Base-by-base conservation (phyloP, 495 filamentous ascomycete genomes). In the Antarctomyces pellizariae region DNA sequence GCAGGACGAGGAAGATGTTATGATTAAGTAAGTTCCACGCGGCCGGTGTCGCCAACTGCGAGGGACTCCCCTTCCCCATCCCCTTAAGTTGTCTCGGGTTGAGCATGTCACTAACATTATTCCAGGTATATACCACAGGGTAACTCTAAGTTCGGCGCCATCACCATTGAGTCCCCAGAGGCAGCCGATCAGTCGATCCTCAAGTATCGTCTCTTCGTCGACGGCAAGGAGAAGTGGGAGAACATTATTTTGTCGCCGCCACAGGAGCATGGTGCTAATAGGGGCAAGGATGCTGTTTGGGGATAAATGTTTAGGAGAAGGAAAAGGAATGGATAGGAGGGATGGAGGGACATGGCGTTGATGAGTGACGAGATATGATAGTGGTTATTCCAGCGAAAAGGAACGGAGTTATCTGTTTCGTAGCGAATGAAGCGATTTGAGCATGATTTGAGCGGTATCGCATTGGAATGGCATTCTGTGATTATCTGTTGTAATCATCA, bases 101-200 rank as follows among this genome's bases (percentile, higher is more conserved):
- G 2, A 7, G 3, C 17, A 19, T 13, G 14, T 36, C 12, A 35
- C 25, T 5, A 19, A 36, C 28, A 39, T 17, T 29, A 12, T 13
- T 3, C 12, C 25, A 73, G 69, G 40, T 89, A 91, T 36, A 62
- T 78, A 14, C 75, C 86, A 0, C 62, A 67, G 40, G 86, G 86
- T 1, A 86, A 89, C 42, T 74, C 64, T 26, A 97, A 97, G 45
- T 83, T 90, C 41, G 84, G 83, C 1, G 67, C 75, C 1, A 59
- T 97, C n/a, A 74, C 79, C 16, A 79, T 97, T 24, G 64, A 68
- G 29, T 66, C 66, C 20, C 52, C 55, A 15, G 57, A 64, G n/a
- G 50, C 54, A 6, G 52, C 52, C 13, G 54, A 57, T 28, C 62
- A 70, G 36, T 59, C 62, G 31, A 62, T 73, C 13, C 46, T 93